A percentile compares a stretch with the other conserved stretches of the same genome.
phyloP scores from a whole-genome alignment of 2,329 filamentous ascomycete genomes.

The Ophiostoma pallidulum region DNA sequence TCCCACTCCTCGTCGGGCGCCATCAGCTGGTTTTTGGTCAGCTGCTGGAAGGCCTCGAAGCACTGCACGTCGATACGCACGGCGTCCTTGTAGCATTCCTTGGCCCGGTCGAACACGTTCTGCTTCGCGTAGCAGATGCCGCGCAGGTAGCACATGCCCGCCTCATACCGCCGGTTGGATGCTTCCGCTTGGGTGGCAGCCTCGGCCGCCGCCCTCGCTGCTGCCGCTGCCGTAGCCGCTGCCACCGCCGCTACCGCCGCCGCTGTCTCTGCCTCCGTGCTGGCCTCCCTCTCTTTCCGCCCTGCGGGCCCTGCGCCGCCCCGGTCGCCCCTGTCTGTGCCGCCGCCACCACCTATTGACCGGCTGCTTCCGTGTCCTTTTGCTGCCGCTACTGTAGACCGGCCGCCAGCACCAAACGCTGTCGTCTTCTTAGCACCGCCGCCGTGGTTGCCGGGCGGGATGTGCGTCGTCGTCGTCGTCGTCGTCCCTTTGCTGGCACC shows the following conservation, averaged over 20 bases:
- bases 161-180: slow-evolving; percentile 72
- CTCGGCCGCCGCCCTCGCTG: slow-evolving; percentile 6
- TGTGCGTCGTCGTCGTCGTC: not conserved
- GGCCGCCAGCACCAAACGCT: slow-evolving; percentile 11
- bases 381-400: slow-evolving; percentile 8
- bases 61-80: slow-evolving; percentile 96
- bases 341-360: slow-evolving; percentile 25
- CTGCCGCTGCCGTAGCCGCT: slow-evolving; percentile 5
- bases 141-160: slow-evolving; percentile 91
- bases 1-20: slow-evolving; percentile 80
- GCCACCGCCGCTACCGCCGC: slow-evolving; percentile 2
- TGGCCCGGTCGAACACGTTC: slow-evolving; percentile 92
- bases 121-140: slow-evolving; percentile 94
- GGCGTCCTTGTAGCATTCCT: slow-evolving; percentile 97
- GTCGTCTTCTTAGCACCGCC: slow-evolving; percentile 6
- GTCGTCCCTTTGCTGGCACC: not conserved
- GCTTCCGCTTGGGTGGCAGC: slow-evolving; percentile 14
- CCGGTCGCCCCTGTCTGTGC: slow-evolving; percentile 52
- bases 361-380: slow-evolving; percentile 8
- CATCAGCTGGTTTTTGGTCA: slow-evolving; percentile 94
- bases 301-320: too few species aligned
- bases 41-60: slow-evolving; percentile 94
- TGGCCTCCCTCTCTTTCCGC: slow-evolving; percentile 19
- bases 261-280: not conserved
- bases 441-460: not conserved